phyloP scores from a whole-genome alignment of 1,284 basidiomycete species.

The Ceratobasidium sp. region DNA sequence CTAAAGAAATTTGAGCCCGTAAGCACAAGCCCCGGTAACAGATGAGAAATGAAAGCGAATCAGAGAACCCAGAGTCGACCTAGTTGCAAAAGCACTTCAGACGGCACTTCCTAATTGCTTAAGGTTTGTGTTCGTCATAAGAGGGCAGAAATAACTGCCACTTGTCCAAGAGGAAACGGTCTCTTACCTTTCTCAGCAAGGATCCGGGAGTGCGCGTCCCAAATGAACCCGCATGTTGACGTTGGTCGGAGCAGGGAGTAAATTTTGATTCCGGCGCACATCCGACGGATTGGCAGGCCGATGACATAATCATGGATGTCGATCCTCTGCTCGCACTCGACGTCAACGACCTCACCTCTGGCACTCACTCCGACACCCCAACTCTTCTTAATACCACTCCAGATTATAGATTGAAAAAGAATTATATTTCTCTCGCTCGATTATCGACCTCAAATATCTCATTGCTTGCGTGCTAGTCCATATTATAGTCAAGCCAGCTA shows the following conservation, averaged over 20 bases:
- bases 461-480: neutral
- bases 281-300: constrained; percentile 8
- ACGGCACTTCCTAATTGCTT: constrained; percentile 42
- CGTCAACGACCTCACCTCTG: constrained; percentile 9
- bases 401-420: constrained; percentile 32
- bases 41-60: no score
- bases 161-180: neutral
- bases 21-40: no score
- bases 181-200: neutral
- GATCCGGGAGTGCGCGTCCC: neutral
- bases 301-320: constrained; percentile 23
- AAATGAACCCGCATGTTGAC: neutral
- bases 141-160: neutral
- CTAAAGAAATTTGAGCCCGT: no score
- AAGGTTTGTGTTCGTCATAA: constrained; percentile 34
- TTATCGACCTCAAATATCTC: neutral
- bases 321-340: neutral
- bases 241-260: neutral
- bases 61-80: constrained; percentile 38
- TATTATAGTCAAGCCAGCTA: neutral
- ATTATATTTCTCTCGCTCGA: constrained; percentile 6
- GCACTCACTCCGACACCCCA: neutral
- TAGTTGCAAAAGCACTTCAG: constrained; percentile 39
- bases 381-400: neutral
- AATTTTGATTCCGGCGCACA: constrained; percentile 6